Base-by-base conservation (phyloP, 495 filamentous ascomycete genomes). In the Aspergillus haitiensis region DNA sequence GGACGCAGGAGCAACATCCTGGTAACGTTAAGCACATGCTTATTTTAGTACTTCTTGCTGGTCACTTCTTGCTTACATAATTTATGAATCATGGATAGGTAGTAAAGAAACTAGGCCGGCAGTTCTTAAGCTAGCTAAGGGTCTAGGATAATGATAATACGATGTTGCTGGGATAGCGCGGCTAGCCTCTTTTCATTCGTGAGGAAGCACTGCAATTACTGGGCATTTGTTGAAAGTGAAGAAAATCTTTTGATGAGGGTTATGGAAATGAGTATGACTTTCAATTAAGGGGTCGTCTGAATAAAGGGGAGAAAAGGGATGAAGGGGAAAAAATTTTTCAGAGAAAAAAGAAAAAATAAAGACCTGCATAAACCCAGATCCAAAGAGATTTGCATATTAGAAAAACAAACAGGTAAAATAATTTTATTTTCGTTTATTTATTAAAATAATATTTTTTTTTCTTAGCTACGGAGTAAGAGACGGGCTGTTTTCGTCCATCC, bases 11-110 rank as follows among this genome's bases (percentile, higher is more conserved):
- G 47, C 56, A 12, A 7, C 37, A 52, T 51, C 55, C 34, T 46
- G 21, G 34, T 27, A 32, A 31, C 13, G 21, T 55, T 42, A 33
- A 31, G 40, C 54, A 56, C 54, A 56, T 56, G 55, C 45, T 57
- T 57, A 57, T 57, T 57, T 57, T 49, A 57, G 55, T 34, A 12
- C 49, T 54, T 13, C 52, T 45, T 47, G 48, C 40, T 45, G 44
- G 15, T 18, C 35, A 21, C 9, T 31, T 32, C 21, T 31, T 21
- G 55, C 2, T 50, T 50, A 50, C 47, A 50, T 50, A 50, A 50
- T 50, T 32, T 50, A 50, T 32, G n/a, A 33, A 32, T 50, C 18
- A 50, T 33, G 3, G 47, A 27, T 27, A 27, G 47, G 3, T 27
- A 27, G 21, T 27, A 3, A 27, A 27, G 21, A 27, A 27, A 27